phyloP scores from a whole-genome alignment of 2,329 filamentous ascomycete genomes.

The Pseudogymnoascus sp. region DNA sequence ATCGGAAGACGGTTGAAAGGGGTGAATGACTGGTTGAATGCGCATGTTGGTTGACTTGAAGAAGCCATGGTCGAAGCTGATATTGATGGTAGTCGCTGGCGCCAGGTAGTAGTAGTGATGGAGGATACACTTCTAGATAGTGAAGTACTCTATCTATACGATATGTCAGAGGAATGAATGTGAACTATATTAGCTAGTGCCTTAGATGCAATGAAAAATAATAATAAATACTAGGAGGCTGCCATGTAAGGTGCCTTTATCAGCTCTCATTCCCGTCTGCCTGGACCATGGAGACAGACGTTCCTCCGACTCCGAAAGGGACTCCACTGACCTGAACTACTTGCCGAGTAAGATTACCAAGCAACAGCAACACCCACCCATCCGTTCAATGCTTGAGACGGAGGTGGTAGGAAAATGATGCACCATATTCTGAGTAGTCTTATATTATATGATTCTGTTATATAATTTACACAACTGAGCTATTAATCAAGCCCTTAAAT shows the following conservation, averaged over 20 bases:
- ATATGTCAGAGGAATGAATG: background rate
- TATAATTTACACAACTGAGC: background rate
- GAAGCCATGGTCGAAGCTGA: background rate
- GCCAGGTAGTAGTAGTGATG: background rate
- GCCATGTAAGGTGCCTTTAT: background rate
- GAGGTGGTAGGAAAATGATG: background rate
- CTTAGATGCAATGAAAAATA: background rate
- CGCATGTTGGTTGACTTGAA: background rate
- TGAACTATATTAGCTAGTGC: background rate
- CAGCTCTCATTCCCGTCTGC: constrained; percentile 1
- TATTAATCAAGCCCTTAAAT: background rate
- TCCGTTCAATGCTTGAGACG: background rate
- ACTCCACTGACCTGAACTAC: background rate
- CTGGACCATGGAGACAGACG: background rate
- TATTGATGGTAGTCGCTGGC: background rate
- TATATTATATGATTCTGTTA: background rate
- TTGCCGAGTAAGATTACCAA: background rate
- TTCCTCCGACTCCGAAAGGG: constrained; percentile 1
- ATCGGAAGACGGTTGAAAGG: constrained; percentile 15
- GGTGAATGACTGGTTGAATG: constrained; percentile 8
- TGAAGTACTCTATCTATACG: background rate
- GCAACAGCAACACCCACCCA: background rate
- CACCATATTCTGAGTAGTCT: background rate
- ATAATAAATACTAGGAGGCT: background rate
- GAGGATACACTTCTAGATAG: background rate